Evolutionary conservation across 176 grass and related monocot species (phyloP), one percentile per base, ranked within the genome.

Genomic region (Bonia amplexicaulis): DNA sequence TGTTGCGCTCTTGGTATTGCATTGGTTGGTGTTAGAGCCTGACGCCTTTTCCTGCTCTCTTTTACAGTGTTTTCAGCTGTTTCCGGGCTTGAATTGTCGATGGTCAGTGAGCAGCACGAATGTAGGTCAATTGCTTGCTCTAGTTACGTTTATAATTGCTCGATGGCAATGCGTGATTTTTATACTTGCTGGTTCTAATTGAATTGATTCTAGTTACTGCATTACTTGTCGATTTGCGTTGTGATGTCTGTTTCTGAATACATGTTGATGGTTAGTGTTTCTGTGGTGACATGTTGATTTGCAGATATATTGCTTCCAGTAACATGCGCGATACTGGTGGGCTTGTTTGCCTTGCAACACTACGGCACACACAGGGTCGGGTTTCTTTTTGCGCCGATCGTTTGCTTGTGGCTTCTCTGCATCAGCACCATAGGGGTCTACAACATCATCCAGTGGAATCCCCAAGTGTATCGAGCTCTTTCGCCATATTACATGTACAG

Each of bases 391-490:
- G 96, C 96, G 6, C 96, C 96, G 14, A 90, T 99, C 27, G 75
- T 96, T 7, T 79, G 67, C 60, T 26, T 77, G 52, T 99, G 96
- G 96, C 91, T 99, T 87, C 80, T 96, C 57, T 92, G 90, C 83
- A 96, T 99, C 79, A 91, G 96, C 71, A 11, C 31, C 58, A 91
- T 99, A 49, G 96, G 96, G 77, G 22, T 90, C 57, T 99, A 99
- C 82, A 99, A 99, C 79, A 96, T 99, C 71, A 11, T 95, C 73
- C 33, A 67, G 37, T 99, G 96, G 96, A 95, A 99, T 77, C 96
- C 88, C 7, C 91, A 94, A 73, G 86, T 99, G 20, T 95, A 90
- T 17, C 80, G 40, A 71, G 96, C 96, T 12, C 86, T 99, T 19
- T 99, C 96, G 1, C 96, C 96, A 0, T 89, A 91, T 69, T 96